These are phyloP conservation scores for Geosmithia morbida DNA, from an alignment of 2,329 filamentous ascomycete species.

Conservation along the genomic window DNA sequence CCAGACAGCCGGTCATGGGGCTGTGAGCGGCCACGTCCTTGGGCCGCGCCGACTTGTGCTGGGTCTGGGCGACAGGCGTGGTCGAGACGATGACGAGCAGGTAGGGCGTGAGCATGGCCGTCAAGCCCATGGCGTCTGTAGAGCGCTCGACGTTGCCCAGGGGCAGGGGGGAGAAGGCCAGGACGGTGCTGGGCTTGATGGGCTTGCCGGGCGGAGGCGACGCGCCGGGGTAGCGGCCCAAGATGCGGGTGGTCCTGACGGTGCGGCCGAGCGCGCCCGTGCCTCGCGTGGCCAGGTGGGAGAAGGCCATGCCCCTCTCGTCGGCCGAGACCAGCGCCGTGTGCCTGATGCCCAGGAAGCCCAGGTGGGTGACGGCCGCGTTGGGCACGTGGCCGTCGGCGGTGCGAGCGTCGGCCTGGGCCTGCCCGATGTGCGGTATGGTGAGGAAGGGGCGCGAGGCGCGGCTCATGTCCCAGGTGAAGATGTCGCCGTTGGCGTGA, in stretches of 20 bases:
- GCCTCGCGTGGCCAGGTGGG: conserved; percentile 84
- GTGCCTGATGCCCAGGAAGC: conserved; percentile 83
- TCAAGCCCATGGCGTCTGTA: conserved; percentile 78
- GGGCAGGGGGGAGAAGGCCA: conserved; percentile 81
- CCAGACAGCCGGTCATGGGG: conserved; percentile 82
- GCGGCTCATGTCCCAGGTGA: conserved; percentile 85
- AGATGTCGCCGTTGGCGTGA: conserved; percentile 81
- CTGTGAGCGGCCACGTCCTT: conserved; percentile 86
- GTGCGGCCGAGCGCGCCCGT: conserved; percentile 73
- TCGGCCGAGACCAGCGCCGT: conserved; percentile 93
- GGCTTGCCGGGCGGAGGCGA: conserved; percentile 47
- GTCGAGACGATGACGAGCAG: conserved; percentile 94
- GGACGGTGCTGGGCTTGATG: conserved; percentile 83
- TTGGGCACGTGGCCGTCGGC: conserved; percentile 71
- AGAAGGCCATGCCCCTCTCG: conserved; percentile 94
- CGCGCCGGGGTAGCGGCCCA: conserved; percentile 77
- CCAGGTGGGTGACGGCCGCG: conserved; percentile 73
- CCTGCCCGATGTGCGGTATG: conserved; percentile 61
- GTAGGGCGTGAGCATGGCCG: conserved; percentile 92
- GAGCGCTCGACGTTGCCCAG: conserved; percentile 86
- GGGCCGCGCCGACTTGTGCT: conserved; percentile 82
- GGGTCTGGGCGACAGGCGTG: conserved; percentile 88
- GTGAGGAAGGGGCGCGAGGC: conserved; percentile 79
- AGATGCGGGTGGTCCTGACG: conserved; percentile 78
- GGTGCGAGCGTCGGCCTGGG: conserved; percentile 49